Conservation (phyloP, 1,284 basidiomycete species). For the Trametes sp. region DNA sequence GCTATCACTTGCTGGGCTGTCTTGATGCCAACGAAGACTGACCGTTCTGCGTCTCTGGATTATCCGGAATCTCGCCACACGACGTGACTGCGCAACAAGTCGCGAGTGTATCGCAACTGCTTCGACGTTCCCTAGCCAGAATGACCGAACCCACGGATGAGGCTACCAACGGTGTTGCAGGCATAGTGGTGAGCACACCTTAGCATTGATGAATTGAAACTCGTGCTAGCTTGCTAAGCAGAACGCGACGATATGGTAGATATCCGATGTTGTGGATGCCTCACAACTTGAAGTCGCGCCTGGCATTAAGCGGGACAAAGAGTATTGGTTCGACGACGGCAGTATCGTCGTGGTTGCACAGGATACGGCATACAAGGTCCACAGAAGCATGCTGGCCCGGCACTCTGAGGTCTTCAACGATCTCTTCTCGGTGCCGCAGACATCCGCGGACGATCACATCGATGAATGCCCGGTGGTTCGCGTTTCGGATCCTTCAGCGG, state of each 20-base stretch:
- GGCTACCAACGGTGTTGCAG: not conserved
- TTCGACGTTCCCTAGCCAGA: not conserved
- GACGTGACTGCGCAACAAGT: not conserved
- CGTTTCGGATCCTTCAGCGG: constrained; percentile 16
- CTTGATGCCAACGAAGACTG: not conserved
- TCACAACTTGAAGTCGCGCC: not conserved
- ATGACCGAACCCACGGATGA: not conserved
- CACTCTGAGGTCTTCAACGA: constrained; percentile 33
- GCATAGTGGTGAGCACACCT: not conserved
- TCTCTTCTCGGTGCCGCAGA: constrained; percentile 26
- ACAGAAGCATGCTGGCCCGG: constrained; percentile 24
- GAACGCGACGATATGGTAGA: not conserved
- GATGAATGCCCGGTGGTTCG: constrained; percentile 24
- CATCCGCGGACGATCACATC: constrained; percentile 12
- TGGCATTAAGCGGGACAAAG: constrained; percentile 6
- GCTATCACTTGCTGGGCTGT: not conserved
- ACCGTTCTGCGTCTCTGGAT: not conserved
- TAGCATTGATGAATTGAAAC: no score
- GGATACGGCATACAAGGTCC: constrained; percentile 28
- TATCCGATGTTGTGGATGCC: no score
- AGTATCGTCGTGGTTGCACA: constrained; percentile 32
- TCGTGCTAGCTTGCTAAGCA: no score
- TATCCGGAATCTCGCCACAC: not conserved
- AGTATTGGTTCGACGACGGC: constrained; percentile 36
- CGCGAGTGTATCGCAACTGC: not conserved